phyloP scores from a whole-genome alignment of 768 basidiomycete species.

The Lactarius indigo region DNA sequence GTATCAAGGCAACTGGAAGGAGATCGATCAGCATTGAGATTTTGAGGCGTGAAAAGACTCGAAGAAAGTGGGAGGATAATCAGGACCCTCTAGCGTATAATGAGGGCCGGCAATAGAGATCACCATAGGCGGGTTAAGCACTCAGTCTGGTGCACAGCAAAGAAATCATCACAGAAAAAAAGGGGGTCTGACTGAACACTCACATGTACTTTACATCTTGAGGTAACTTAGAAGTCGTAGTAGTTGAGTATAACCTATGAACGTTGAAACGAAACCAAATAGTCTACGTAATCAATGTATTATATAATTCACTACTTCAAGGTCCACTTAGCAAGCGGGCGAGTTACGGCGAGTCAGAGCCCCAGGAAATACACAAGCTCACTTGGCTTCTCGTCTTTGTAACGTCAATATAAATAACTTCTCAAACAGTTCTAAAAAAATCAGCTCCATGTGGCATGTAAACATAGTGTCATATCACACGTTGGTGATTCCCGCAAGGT shows the following conservation, averaged over 20 bases:
- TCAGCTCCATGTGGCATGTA: too few species aligned
- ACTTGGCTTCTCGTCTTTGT: too few species aligned
- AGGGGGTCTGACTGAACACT: neutral
- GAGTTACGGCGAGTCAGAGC: too few species aligned
- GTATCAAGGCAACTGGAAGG: neutral
- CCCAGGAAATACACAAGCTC: too few species aligned
- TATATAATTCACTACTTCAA: neutral
- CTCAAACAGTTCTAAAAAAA: too few species aligned
- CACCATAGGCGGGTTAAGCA: slow-evolving; percentile 19
- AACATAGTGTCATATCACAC: too few species aligned
- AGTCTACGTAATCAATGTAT: neutral
- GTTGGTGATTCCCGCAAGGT: too few species aligned
- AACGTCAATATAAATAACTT: too few species aligned
- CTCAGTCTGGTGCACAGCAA: slow-evolving; percentile 28
- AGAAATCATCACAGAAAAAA: slow-evolving; percentile 19
- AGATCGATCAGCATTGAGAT: slow-evolving; percentile 2
- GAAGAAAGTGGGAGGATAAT: slow-evolving; percentile 1
- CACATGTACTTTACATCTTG: neutral
- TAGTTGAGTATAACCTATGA: neutral
- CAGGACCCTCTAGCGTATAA: slow-evolving; percentile 26
- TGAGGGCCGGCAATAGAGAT: slow-evolving; percentile 20
- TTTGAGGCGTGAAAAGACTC: neutral
- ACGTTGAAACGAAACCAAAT: neutral
- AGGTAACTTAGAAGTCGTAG: neutral
- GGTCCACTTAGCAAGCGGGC: too few species aligned